Percentiles rank a stretch among this genome's conserved stretches.
phyloP scores from a whole-genome alignment of 2,329 filamentous ascomycete species.

The Teratosphaeria epicoccoides region DNA sequence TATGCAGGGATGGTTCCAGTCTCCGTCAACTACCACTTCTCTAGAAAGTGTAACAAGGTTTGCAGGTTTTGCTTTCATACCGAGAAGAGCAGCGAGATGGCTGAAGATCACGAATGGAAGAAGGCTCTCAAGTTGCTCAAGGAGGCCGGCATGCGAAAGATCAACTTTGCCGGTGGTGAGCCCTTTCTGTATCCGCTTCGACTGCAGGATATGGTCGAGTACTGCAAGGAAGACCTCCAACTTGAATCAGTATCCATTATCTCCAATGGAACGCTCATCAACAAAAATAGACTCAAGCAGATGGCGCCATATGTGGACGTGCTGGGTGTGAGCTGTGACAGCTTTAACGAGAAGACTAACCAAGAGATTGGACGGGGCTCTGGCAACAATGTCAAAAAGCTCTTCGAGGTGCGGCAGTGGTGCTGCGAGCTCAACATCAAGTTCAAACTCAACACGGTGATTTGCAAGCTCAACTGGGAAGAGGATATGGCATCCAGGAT shows the following conservation, averaged over 20 bases:
- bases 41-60: slow-evolving; percentile 38
- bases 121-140: slow-evolving; percentile 36
- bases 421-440: slow-evolving; percentile 39
- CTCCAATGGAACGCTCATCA: slow-evolving; percentile 43
- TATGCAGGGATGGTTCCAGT: slow-evolving; percentile 20
- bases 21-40: slow-evolving; percentile 40
- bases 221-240: slow-evolving; percentile 38
- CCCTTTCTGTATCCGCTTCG: slow-evolving; percentile 41
- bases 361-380: slow-evolving; percentile 40
- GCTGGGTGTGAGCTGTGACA: slow-evolving; percentile 47
- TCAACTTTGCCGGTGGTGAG: slow-evolving; percentile 48
- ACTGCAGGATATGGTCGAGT: slow-evolving; percentile 35
- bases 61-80: slow-evolving; percentile 51
- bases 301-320: slow-evolving; percentile 41
- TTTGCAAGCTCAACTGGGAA: slow-evolving; percentile 38
- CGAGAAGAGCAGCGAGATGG: slow-evolving; percentile 37
- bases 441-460: slow-evolving; percentile 50
- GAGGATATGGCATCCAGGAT: slow-evolving; percentile 30
- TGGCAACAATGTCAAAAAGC: slow-evolving; percentile 37
- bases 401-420: slow-evolving; percentile 36
- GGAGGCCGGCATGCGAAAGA: slow-evolving; percentile 43
- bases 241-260: slow-evolving; percentile 46
- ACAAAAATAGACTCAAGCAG: slow-evolving; percentile 32
- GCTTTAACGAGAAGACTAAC: slow-evolving; percentile 42
- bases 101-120: slow-evolving; percentile 33